phyloP scores from a whole-genome alignment of 352 stramenopile genomes.

The Saprolegnia parasitica region DNA sequence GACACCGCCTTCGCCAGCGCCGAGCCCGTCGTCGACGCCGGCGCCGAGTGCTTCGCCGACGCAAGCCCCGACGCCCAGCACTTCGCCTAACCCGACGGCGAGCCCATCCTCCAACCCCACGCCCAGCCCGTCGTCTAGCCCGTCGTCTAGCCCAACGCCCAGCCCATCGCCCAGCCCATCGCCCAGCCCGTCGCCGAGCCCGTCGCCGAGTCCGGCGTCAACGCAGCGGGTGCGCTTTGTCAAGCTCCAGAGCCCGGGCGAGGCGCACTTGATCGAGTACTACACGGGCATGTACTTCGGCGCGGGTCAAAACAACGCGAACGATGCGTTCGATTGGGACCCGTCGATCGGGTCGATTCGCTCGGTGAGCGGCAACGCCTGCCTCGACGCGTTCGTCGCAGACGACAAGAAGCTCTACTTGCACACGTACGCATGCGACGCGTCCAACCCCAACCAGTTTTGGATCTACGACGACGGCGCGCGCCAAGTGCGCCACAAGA shows the following conservation, averaged over 20 bases:
- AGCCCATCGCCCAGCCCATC: too few species aligned
- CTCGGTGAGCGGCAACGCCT: conserved; percentile 5
- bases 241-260: neutral
- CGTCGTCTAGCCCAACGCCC: too few species aligned
- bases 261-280: neutral
- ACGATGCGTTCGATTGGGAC: neutral
- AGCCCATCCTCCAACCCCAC: neutral
- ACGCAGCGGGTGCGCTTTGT: neutral
- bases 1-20: neutral
- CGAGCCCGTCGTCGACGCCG: neutral
- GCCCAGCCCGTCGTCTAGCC: too few species aligned
- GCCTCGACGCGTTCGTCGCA: conserved; percentile 30
- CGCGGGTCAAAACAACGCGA: neutral
- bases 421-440: conserved; percentile 52
- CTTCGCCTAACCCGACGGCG: neutral
- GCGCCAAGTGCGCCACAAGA: conserved; percentile 39
- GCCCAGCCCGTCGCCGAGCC: too few species aligned
- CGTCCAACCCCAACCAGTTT: conserved; percentile 33
- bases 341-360: neutral
- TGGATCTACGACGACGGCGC: conserved; percentile 36
- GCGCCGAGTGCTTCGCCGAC: neutral
- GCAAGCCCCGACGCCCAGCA: neutral
- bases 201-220: neutral
- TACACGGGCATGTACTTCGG: neutral
- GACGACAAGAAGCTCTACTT: conserved; percentile 25